phyloP scores from a whole-genome alignment of 2,329 filamentous ascomycete genomes.

The Cordyceps farinosa region DNA sequence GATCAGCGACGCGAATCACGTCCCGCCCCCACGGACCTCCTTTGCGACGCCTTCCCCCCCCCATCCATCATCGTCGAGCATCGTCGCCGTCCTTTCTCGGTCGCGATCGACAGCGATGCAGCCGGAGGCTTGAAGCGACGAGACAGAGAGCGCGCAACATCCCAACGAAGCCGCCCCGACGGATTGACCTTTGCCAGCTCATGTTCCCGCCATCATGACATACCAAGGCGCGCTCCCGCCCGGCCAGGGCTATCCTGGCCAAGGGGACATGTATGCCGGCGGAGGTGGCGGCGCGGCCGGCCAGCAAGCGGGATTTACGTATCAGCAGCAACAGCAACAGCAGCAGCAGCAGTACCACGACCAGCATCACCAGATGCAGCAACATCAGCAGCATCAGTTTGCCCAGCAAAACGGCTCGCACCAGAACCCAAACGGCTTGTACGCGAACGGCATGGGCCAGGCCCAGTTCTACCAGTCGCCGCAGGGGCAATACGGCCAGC shows the following conservation, averaged over 20 bases:
- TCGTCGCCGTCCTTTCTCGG: not conserved
- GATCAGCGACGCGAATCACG: not conserved
- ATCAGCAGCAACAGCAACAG: conserved; percentile 24
- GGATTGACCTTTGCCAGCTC: conserved; percentile 12
- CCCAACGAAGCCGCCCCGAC: not conserved
- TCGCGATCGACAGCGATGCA: conserved; percentile 17
- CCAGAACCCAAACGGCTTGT: conserved; percentile 25
- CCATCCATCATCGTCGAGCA: not conserved
- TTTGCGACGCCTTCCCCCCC: not conserved
- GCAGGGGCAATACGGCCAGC: conserved; percentile 24
- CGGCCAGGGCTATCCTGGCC: conserved; percentile 38
- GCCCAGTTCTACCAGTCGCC: conserved; percentile 27
- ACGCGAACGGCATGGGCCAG: conserved; percentile 20
- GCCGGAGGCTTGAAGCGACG: conserved; percentile 2
- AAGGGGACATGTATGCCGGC: conserved; percentile 28
- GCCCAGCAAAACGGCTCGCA: conserved; percentile 22
- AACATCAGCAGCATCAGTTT: conserved; percentile 24
- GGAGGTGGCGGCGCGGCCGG: conserved; percentile 4
- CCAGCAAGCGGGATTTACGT: conserved; percentile 18
- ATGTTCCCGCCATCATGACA: conserved; percentile 31
- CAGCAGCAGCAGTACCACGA: conserved; percentile 28
- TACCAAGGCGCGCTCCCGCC: conserved; percentile 39
- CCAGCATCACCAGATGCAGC: conserved; percentile 26
- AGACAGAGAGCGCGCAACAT: not conserved
- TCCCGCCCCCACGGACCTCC: not conserved